Base-by-base conservation (phyloP, 2,329 filamentous ascomycete species). In the Coniosporium tulheliwenetii region DNA sequence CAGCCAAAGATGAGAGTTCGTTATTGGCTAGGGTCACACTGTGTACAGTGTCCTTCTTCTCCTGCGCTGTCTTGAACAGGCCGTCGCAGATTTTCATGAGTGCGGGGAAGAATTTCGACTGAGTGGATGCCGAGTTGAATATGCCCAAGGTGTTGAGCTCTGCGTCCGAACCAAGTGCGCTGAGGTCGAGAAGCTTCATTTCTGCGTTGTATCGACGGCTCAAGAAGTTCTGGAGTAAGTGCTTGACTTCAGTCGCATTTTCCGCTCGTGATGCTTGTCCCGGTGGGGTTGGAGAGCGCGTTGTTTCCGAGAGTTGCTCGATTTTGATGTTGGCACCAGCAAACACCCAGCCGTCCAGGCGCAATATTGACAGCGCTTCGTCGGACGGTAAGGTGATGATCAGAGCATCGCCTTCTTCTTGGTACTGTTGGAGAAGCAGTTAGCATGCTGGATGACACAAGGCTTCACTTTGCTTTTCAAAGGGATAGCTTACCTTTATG, bases 41-140 rank as follows among this genome's bases (percentile, higher is more conserved):
- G 47, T 80, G 67, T 38, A 98, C 80, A 4, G 81, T 80, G 37
- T 86, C 79, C 39, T 77, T 73, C 58, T 87, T 87, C 39, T 81
- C 78, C 44, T 79, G 69, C 10, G 72, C 56, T 2, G 73, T 79
- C 48, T 80, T 78, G 64, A 94, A 93, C 13, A 81, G 72, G 45
- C 75, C 66, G 40, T 93, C 79, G 56, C 84, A 86, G 37, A 95
- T 78, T 44, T 76, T 77, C 83, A 96, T 93, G 45, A 96, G 69
- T 1, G 84, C 89, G 40, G 83, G 84, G 63, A 96, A 95, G 46
- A 94, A 83, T 58, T 95, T 98, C 47, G 81, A 74, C 37, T 82
- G 77, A 1, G 78, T 79, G 3, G 79, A 76, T 43, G 72, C 74
- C 44, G 67, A 75, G 45, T 77, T 73, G 56, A 93, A 86, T 52